Percentiles rank a stretch among this genome's conserved stretches.
Conservation (phyloP, 352 stramenopile species). For the Phytophthora meadii region DNA sequence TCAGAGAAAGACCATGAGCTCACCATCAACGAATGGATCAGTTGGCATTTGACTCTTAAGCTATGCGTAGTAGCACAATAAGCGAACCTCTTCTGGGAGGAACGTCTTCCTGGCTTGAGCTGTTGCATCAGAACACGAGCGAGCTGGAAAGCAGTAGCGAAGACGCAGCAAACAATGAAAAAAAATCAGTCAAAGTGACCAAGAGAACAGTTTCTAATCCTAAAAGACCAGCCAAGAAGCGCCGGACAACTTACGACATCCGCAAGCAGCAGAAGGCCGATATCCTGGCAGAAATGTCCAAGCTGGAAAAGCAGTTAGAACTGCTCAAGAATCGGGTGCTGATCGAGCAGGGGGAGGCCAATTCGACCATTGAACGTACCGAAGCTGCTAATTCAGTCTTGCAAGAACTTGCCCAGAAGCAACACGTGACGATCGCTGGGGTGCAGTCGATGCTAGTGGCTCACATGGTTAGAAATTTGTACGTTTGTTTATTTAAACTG, state of each 20-base stretch:
- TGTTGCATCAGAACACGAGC: slow-evolving; percentile 6
- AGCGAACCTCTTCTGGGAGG: slow-evolving; percentile 5
- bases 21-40: too few relatives aligned
- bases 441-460: slow-evolving; percentile 22
- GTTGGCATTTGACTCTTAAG: not conserved
- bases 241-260: slow-evolving; percentile 36
- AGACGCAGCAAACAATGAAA: not conserved
- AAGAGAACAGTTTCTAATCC: slow-evolving; percentile 1
- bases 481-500: not conserved
- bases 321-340: slow-evolving; percentile 39
- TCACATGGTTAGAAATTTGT: slow-evolving; percentile 10
- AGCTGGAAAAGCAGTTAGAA: slow-evolving; percentile 35
- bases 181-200: not conserved
- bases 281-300: slow-evolving; percentile 26
- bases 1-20: not conserved
- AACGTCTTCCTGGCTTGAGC: slow-evolving; percentile 4
- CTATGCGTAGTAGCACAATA: not conserved
- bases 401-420: slow-evolving; percentile 25
- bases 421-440: slow-evolving; percentile 31
- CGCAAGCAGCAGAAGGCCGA: slow-evolving; percentile 45
- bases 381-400: slow-evolving; percentile 26
- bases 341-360: slow-evolving; percentile 24
- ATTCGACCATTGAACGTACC: slow-evolving; percentile 12
- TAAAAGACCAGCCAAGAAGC: slow-evolving; percentile 26
- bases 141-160: slow-evolving; percentile 7